Evolutionary conservation across 306 rosid species (phyloP).

Genomic region (Lablab purpureus): DNA sequence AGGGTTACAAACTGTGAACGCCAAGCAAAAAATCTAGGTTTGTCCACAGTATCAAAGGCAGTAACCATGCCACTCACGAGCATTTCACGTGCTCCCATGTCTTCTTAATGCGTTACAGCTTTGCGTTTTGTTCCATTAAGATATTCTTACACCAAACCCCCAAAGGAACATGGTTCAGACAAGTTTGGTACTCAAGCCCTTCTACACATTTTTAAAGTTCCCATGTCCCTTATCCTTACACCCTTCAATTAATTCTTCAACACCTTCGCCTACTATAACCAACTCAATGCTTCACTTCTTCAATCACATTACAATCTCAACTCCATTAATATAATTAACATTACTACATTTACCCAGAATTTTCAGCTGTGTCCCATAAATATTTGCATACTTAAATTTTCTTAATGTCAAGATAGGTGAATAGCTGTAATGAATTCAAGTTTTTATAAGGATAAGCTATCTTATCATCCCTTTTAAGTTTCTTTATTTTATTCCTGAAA

Average conservation of each 20-base stretch:
- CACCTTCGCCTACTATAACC: slow-evolving; percentile 1
- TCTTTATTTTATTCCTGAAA: not conserved
- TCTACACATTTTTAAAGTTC: slow-evolving; percentile 45
- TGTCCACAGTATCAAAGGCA: slow-evolving; percentile 60
- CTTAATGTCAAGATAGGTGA: too few relatives aligned
- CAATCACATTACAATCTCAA: not conserved
- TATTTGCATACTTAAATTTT: too few relatives aligned
- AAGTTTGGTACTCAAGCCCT: slow-evolving; percentile 16
- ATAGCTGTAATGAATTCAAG: not conserved
- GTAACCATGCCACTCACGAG: slow-evolving; percentile 56
- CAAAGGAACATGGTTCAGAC: slow-evolving; percentile 56
- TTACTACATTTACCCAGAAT: too few relatives aligned
- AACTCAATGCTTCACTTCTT: slow-evolving; percentile 35
- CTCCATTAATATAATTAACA: too few relatives aligned
- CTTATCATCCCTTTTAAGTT: not conserved
- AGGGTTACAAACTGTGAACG: slow-evolving; percentile 49
- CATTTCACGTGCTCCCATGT: slow-evolving; percentile 62
- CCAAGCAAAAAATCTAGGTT: slow-evolving; percentile 52
- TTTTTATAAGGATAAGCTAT: not conserved
- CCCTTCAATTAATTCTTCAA: slow-evolving; percentile 38
- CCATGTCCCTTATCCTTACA: slow-evolving; percentile 44
- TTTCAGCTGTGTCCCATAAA: too few relatives aligned
- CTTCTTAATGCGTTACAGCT: slow-evolving; percentile 55
- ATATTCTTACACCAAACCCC: slow-evolving; percentile 32
- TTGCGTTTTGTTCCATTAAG: slow-evolving; percentile 46